Evolutionary conservation across 257 asterid genomes (phyloP), one percentile per base, ranked within the genome.

Genomic region (Schizonepeta tenuifolia): DNA sequence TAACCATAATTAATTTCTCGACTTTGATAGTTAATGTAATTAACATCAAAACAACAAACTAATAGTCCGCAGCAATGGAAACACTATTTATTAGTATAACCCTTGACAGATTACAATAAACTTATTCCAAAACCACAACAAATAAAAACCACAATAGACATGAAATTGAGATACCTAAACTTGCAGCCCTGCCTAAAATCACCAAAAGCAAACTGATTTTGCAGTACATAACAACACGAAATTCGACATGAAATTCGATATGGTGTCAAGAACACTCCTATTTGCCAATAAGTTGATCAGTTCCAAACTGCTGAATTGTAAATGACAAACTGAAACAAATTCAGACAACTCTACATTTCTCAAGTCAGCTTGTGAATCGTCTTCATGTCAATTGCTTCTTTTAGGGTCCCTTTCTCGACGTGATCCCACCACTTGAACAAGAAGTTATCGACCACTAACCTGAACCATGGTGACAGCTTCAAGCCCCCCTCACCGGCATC

Each of bases 351-450:
- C 18, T 13, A 59, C 36, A 33, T 65, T 67, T 44, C 80, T 81
- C 86, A 46, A 9, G 81, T 77, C 72, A 93, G 76, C 86, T 83
- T 93, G 88, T 90, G 97, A 56, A 93, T 93, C 28, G 96, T 89
- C 73, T 90, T 85, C 98, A 93, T 90, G 82, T 93, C 97, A n/a
- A 73, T 82, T 6, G 81, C 96, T 53, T 86, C 94, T 5, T 59
- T 11, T 15, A 89, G 81, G 13, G 97, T 90, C 63, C 97, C 96
- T 51, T 87, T 93, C 90, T 87, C 92, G 5, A 93, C 96, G 61
- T 89, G 96, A 57, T 93, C 97, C 98, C 98, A 93, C 98, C 98
- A 93, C 82, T 89, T 90, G 88, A 81, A 87, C 86, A 93, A 76
- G 89, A 93, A 93, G 73, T 89, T 93, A 70, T 93, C 96, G 0